Conservation (phyloP, 139 green algal genomes). For the Coelastrella sp. region DNA sequence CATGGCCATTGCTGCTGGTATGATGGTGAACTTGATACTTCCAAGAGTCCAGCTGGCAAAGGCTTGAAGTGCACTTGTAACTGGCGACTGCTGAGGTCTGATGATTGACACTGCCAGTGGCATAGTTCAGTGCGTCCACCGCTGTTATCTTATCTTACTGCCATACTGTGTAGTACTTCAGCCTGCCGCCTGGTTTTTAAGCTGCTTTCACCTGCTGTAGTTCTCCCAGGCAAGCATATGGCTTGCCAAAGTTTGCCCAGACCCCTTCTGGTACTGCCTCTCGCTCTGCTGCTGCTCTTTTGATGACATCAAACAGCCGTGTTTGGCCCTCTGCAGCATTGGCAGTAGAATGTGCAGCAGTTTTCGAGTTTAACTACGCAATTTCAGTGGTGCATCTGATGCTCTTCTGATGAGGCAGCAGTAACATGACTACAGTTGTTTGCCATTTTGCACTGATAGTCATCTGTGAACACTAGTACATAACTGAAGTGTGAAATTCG, state of each 20-base stretch:
- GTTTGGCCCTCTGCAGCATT: slow-evolving; percentile 31
- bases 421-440: neutral
- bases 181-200: neutral
- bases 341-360: neutral
- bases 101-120: no score
- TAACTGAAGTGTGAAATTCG: no score
- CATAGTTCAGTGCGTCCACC: no score
- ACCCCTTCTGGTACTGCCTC: slow-evolving; percentile 26
- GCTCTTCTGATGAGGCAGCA: neutral
- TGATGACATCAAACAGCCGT: slow-evolving; percentile 35
- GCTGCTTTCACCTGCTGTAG: slow-evolving; percentile 6
- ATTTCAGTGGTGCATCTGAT: neutral
- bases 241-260: slow-evolving; percentile 42
- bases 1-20: no score
- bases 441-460: neutral
- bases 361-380: neutral
- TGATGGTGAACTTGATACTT: no score
- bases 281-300: slow-evolving; percentile 5
- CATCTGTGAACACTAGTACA: neutral
- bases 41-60: neutral
- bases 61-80: neutral
- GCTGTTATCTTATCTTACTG: no score
- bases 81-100: no score
- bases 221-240: slow-evolving; percentile 39
- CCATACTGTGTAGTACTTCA: neutral